Evolutionary conservation across 1,139 yeast species (phyloP).

Genomic region (Scheffersomyces titani): DNA sequence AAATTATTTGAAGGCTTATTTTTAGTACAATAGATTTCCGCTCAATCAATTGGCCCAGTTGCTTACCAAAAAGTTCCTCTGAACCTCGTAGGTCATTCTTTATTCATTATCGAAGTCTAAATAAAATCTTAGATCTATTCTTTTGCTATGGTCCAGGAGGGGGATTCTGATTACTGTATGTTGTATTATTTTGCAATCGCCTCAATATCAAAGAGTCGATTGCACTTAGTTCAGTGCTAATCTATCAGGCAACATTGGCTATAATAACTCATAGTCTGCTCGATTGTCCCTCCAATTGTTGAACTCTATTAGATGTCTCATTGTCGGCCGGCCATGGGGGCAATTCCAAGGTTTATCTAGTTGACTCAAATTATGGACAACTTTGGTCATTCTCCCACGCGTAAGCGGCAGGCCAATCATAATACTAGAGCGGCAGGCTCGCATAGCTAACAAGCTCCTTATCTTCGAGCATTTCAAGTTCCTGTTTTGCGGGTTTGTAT

Average conservation of each 20-base stretch:
- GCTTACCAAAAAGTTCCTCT: neutral
- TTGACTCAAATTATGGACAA: slow-evolving; percentile 66
- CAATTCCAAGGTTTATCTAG: slow-evolving; percentile 98
- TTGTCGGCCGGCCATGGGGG: slow-evolving; percentile 97
- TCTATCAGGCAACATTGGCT: neutral
- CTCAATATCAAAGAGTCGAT: neutral
- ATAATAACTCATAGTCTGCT: slow-evolving; percentile 10
- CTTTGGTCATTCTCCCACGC: slow-evolving; percentile 57
- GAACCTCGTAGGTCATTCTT: neutral
- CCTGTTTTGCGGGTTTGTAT: slow-evolving; percentile 30
- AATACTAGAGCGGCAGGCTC: slow-evolving; percentile 91
- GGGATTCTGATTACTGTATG: neutral
- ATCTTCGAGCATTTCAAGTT: slow-evolving; percentile 72
- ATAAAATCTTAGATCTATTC: neutral
- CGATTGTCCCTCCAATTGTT: slow-evolving; percentile 37
- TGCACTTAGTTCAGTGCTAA: neutral
- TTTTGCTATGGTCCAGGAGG: neutral
- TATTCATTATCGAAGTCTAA: neutral
- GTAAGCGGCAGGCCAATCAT: slow-evolving; percentile 85
- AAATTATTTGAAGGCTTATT: neutral
- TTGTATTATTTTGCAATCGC: neutral
- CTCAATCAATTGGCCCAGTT: neutral
- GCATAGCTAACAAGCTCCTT: slow-evolving; percentile 83
- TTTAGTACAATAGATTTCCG: neutral
- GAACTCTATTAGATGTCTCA: slow-evolving; percentile 80